Percentiles rank a stretch among this genome's conserved stretches.
Evolutionary conservation across 441 rosid species (phyloP).

Genomic region (Aquilaria agallochum): DNA sequence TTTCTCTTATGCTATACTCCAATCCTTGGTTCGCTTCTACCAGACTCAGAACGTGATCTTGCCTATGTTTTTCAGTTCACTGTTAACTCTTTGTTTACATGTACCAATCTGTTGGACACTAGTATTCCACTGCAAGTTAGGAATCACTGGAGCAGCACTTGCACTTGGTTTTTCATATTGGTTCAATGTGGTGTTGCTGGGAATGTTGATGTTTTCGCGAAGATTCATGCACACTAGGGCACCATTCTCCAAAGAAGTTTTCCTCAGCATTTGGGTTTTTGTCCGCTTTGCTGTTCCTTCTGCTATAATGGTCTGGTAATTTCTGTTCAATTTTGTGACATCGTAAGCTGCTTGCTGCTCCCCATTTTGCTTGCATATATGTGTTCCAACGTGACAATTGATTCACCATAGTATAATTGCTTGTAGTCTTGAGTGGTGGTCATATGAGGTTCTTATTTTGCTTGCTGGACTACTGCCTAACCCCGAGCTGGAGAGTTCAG

Average conservation of each 20-base stretch:
- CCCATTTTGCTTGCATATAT: background rate
- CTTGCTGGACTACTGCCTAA: conserved; percentile 31
- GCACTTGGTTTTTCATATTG: conserved; percentile 22
- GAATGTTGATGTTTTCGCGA: conserved; percentile 19
- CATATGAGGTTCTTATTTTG: conserved; percentile 26
- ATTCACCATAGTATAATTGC: background rate
- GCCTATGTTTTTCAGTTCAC: conserved; percentile 25
- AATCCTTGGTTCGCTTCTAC: conserved; percentile 22
- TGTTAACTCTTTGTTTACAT: conserved; percentile 23
- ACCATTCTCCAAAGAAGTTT: conserved; percentile 4
- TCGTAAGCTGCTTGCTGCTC: background rate
- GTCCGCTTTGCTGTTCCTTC: conserved; percentile 29
- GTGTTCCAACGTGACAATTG: background rate
- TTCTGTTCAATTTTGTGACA: background rate
- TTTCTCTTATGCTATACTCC: conserved; percentile 24
- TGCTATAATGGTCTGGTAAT: conserved; percentile 36
- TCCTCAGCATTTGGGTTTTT: conserved; percentile 21
- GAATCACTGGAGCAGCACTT: conserved; percentile 26
- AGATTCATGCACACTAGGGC: conserved; percentile 19
- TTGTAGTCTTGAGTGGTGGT: conserved; percentile 37
- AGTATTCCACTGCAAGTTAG: conserved; percentile 18
- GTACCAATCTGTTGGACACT: conserved; percentile 36
- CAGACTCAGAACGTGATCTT: conserved; percentile 28
- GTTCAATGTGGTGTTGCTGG: conserved; percentile 29
- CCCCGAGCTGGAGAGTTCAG: conserved; percentile 32